phyloP scores from a whole-genome alignment of 2,329 filamentous ascomycete species.

The Stenocarpella maydis region DNA sequence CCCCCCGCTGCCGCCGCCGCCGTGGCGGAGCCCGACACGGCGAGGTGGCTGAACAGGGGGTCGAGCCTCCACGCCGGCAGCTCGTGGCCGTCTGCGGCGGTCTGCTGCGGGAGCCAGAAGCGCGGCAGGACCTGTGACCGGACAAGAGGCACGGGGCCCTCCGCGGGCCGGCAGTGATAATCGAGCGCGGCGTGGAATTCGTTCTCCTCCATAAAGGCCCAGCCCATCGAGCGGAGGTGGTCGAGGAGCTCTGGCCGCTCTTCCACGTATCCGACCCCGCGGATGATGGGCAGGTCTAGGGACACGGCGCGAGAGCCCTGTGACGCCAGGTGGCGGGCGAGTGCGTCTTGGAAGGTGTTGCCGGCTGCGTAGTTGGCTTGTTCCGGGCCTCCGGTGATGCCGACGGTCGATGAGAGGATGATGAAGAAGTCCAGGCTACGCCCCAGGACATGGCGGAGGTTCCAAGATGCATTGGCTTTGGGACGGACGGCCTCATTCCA shows the following conservation, averaged over 20 bases:
- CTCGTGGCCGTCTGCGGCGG: slow-evolving; percentile 38
- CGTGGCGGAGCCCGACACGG: slow-evolving; percentile 29
- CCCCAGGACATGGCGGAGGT: slow-evolving; percentile 14
- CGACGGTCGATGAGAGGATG: slow-evolving; percentile 39
- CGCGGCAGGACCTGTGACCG: slow-evolving; percentile 40
- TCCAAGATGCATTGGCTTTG: slow-evolving; percentile 27
- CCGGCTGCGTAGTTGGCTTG: slow-evolving; percentile 40
- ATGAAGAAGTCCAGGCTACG: slow-evolving; percentile 37
- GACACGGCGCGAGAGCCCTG: slow-evolving; percentile 38
- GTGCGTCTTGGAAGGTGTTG: slow-evolving; percentile 39
- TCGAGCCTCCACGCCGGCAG: slow-evolving; percentile 39
- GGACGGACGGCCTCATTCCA: slow-evolving; percentile 34
- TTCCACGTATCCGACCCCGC: slow-evolving; percentile 36
- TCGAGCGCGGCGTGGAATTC: slow-evolving; percentile 38
- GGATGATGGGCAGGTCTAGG: slow-evolving; percentile 37
- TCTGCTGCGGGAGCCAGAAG: slow-evolving; percentile 40
- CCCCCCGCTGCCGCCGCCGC: background rate
- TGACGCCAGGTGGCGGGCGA: slow-evolving; percentile 38
- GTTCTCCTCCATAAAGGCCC: slow-evolving; percentile 34
- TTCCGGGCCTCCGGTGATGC: slow-evolving; percentile 38
- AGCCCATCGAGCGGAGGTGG: slow-evolving; percentile 35
- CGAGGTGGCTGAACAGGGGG: slow-evolving; percentile 40
- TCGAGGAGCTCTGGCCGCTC: slow-evolving; percentile 39
- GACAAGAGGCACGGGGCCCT: background rate
- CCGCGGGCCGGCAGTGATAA: slow-evolving; percentile 38